Evolutionary conservation across 108 stramenopile genomes (phyloP).

Genomic region (Bacterosira constricta): DNA sequence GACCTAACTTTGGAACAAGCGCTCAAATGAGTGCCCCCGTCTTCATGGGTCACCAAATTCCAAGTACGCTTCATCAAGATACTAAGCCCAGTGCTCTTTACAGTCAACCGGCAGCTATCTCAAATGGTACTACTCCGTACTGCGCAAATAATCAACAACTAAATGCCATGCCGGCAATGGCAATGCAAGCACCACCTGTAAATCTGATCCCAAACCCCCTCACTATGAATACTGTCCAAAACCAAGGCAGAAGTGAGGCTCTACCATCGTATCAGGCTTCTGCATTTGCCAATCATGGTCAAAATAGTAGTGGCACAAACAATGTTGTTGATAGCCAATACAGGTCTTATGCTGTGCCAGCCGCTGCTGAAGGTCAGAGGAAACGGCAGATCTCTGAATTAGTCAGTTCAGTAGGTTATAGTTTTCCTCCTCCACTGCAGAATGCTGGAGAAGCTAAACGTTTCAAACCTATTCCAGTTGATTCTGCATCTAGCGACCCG

Average conservation of each 20-base stretch:
- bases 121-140: not conserved
- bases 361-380: no score
- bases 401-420: no score
- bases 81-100: not conserved
- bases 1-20: conserved; percentile 1
- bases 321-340: no score
- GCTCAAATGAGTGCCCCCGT: not conserved
- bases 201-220: no score
- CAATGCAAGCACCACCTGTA: no score
- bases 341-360: no score
- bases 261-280: not conserved
- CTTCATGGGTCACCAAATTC: not conserved
- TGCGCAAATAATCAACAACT: not conserved
- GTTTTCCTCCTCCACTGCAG: not conserved
- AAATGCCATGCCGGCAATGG: no score
- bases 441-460: not conserved
- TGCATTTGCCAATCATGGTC: not conserved
- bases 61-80: not conserved
- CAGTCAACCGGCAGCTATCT: not conserved
- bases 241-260: no score
- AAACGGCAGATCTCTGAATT: no score
- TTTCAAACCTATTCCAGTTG: not conserved
- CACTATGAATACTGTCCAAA: not conserved
- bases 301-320: not conserved
- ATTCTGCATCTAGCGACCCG: not conserved